Evolutionary conservation across 306 rosid species (phyloP).

Genomic region (Alnus rubra): DNA sequence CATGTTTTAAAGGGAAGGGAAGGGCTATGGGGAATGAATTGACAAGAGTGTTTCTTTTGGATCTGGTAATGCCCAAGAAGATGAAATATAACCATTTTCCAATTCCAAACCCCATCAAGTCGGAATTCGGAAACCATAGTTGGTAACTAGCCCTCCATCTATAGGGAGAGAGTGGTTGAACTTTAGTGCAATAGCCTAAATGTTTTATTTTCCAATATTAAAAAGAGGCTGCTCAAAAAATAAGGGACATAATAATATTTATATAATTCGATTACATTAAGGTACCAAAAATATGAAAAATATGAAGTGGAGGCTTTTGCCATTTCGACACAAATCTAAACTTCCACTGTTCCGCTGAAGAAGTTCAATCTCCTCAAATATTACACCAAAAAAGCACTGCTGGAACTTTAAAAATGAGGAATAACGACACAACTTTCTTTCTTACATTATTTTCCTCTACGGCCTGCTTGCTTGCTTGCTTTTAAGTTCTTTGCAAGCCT

Average conservation of each 20-base stretch:
- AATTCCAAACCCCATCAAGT: too few relatives aligned
- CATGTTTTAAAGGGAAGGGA: too few relatives aligned
- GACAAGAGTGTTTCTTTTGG: too few relatives aligned
- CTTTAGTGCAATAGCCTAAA: too few relatives aligned
- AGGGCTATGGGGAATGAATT: too few relatives aligned
- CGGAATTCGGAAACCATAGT: too few relatives aligned
- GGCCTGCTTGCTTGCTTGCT: slow-evolving; percentile 41
- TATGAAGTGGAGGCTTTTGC: background rate
- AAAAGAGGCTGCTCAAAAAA: background rate
- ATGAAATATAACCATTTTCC: too few relatives aligned
- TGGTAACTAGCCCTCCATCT: too few relatives aligned
- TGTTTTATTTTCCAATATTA: background rate
- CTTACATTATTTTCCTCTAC: slow-evolving; percentile 31
- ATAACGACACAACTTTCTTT: background rate
- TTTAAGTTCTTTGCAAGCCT: slow-evolving; percentile 46
- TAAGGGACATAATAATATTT: background rate
- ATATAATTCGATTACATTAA: background rate
- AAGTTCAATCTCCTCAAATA: background rate
- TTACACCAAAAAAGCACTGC: background rate
- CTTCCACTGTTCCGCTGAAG: background rate
- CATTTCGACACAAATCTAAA: background rate
- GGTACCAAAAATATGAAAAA: background rate
- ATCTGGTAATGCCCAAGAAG: too few relatives aligned
- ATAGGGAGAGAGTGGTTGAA: too few relatives aligned
- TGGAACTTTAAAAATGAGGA: background rate